Conservation (phyloP, 2,329 filamentous ascomycete genomes). For the Calcarisporium arbuscula region DNA sequence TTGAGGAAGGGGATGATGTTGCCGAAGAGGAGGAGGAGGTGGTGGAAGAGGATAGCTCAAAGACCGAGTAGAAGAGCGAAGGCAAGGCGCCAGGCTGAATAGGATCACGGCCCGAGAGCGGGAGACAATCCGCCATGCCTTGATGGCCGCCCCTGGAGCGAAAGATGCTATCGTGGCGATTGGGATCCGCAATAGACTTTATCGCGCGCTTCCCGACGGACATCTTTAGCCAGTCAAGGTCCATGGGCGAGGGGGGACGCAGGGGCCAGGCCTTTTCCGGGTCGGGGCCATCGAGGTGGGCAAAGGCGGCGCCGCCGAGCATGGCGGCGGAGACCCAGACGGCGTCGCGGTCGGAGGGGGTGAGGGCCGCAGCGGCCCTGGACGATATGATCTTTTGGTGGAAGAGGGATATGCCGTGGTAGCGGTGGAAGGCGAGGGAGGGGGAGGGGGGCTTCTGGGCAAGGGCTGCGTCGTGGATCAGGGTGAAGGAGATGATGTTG, state of each 20-base stretch:
- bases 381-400: constrained; percentile 30
- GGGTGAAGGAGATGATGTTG: constrained; percentile 42
- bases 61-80: constrained; percentile 21
- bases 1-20: constrained; percentile 15
- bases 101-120: constrained; percentile 8
- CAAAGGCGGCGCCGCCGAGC: constrained; percentile 39
- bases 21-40: constrained; percentile 12
- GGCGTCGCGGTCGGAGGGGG: constrained; percentile 35
- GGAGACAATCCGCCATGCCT: too few species aligned
- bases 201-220: constrained; percentile 49
- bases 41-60: constrained; percentile 15
- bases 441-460: constrained; percentile 9
- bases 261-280: constrained; percentile 51
- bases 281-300: constrained; percentile 32
- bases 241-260: constrained; percentile 28
- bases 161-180: constrained; percentile 42
- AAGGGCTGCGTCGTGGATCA: constrained; percentile 46
- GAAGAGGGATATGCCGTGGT: constrained; percentile 41
- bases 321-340: constrained; percentile 41
- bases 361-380: constrained; percentile 19
- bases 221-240: constrained; percentile 54
- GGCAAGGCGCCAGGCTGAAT: constrained; percentile 21
- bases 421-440: constrained; percentile 40
- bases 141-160: too few species aligned
- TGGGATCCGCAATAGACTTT: constrained; percentile 43